These are phyloP conservation scores for Besnoitia besnoiti DNA, from an alignment of 169 alveolate species.

Conservation along the genomic window DNA sequence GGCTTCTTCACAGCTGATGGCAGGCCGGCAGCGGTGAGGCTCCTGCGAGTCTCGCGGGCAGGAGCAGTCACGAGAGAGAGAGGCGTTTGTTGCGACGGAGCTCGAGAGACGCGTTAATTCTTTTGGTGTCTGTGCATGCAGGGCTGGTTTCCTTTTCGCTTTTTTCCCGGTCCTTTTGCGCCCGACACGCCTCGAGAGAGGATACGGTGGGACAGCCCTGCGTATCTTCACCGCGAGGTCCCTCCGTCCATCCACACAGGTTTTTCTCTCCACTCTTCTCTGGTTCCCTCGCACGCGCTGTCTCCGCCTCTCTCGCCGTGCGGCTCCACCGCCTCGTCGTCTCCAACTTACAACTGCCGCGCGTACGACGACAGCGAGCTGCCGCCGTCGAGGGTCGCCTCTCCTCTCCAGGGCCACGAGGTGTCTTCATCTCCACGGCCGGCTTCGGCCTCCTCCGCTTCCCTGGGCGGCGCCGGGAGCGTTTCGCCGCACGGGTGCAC, in stretches of 20 bases:
- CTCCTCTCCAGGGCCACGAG: not conserved
- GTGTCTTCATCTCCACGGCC: not conserved
- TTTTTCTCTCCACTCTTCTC: constrained; percentile 16
- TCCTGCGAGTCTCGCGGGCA: no score
- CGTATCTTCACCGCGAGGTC: constrained; percentile 12
- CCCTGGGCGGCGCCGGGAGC: not conserved
- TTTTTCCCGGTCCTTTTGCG: constrained; percentile 20
- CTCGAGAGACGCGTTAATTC: no score
- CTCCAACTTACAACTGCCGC: not conserved
- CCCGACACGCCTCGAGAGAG: not conserved
- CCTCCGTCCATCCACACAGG: constrained; percentile 9
- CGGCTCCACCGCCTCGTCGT: not conserved
- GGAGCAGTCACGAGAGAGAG: no score
- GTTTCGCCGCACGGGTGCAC: not conserved
- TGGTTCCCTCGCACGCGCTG: not conserved
- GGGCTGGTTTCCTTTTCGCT: constrained; percentile 23
- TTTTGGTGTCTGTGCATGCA: not conserved
- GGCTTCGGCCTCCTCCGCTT: not conserved
- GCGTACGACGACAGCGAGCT: not conserved
- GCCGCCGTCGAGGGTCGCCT: not conserved
- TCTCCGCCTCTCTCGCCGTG: constrained; percentile 8
- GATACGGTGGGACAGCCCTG: constrained; percentile 12
- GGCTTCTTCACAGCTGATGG: no score
- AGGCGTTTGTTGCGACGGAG: no score
- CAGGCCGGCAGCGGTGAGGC: no score